phyloP scores from a whole-genome alignment of 2,329 filamentous ascomycete genomes.

The Thermothelomyces thermophilus region DNA sequence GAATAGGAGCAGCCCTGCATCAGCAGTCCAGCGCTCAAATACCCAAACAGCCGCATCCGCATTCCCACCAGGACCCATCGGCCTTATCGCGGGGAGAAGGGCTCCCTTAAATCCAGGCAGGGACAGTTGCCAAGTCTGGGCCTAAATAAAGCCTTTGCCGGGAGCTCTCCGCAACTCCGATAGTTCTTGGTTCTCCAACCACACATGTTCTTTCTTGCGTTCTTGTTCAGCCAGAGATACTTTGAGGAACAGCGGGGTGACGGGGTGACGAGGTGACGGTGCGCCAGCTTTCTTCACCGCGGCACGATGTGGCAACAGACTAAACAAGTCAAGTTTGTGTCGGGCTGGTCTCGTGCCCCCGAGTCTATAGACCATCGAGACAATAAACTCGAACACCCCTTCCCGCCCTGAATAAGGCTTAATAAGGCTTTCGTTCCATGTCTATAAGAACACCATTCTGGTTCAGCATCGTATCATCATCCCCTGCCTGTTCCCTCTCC shows the following conservation, averaged over 20 bases:
- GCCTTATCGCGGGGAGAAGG: conserved; percentile 7
- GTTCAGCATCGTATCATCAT: too few species aligned
- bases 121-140: conserved; percentile 18
- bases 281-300: too few species aligned
- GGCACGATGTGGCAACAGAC: too few species aligned
- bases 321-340: not conserved
- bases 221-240: not conserved
- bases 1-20: conserved; percentile 9
- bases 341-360: not conserved
- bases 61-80: too few species aligned
- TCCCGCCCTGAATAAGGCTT: conserved; percentile 10
- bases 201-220: conserved; percentile 4
- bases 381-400: conserved; percentile 11
- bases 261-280: too few species aligned
- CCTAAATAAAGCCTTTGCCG: conserved; percentile 22
- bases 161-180: not conserved
- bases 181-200: not conserved
- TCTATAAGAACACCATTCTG: conserved; percentile 11
- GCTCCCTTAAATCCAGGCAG: not conserved
- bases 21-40: not conserved
- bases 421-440: too few species aligned
- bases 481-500: not conserved
- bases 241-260: too few species aligned
- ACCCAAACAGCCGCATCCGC: not conserved
- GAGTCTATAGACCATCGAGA: conserved; percentile 8